These are phyloP conservation scores for Kodamaea sp. DNA, from an alignment of 1,139 yeast genomes.

Conservation along the genomic window DNA sequence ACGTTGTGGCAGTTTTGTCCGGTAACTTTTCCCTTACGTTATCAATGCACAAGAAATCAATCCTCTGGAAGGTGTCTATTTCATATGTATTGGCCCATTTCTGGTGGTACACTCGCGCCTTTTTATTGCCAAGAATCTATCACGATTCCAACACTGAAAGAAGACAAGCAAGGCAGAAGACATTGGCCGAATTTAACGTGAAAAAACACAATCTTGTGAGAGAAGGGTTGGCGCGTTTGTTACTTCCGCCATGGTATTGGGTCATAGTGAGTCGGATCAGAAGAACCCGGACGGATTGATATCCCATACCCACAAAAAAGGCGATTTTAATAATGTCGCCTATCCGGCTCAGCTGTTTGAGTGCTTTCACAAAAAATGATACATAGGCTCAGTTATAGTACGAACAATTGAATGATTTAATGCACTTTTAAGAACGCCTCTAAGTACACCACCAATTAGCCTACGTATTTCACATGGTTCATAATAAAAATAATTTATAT, in stretches of 20 bases:
- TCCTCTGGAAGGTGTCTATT: conserved; percentile 23
- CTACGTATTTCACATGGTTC: too few relatives aligned
- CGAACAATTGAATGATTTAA: too few relatives aligned
- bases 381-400: too few relatives aligned
- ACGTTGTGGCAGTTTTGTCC: conserved; percentile 1
- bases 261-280: conserved; percentile 11
- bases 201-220: conserved; percentile 15
- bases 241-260: conserved; percentile 47
- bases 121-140: conserved; percentile 22
- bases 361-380: too few relatives aligned
- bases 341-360: too few relatives aligned
- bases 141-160: conserved; percentile 20
- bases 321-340: too few relatives aligned
- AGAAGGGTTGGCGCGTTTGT: conserved; percentile 15
- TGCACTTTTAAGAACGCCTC: too few relatives aligned
- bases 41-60: conserved; percentile 4
- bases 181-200: conserved; percentile 15
- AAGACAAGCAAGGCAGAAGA: conserved; percentile 14
- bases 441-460: too few relatives aligned
- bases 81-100: conserved; percentile 32
- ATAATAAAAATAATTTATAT: too few relatives aligned
- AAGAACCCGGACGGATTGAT: not conserved
- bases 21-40: conserved; percentile 4
- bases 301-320: too few relatives aligned
- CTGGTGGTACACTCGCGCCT: conserved; percentile 40